phyloP scores from a whole-genome alignment of 2,329 filamentous ascomycete genomes.

The Verticillium klebahnii region DNA sequence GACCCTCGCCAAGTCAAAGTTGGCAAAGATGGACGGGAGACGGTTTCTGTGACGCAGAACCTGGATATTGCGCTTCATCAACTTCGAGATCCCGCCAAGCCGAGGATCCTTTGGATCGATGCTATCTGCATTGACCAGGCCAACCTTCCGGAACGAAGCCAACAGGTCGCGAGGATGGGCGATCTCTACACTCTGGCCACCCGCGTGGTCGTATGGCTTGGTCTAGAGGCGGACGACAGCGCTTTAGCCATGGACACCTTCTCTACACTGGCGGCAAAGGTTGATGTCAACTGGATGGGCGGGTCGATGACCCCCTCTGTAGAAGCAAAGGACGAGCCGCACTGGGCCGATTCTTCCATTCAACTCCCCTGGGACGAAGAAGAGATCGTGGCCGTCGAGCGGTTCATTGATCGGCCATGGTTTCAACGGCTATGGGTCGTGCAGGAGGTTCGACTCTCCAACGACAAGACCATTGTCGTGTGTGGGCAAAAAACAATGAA shows the following conservation, averaged over 20 bases:
- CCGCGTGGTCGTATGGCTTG: conserved; percentile 22
- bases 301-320: no score
- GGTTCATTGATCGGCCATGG: conserved; percentile 14
- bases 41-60: not conserved
- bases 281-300: no score
- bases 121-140: conserved; percentile 17
- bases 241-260: not conserved
- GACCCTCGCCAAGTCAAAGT: not conserved
- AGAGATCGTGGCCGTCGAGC: not conserved
- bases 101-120: conserved; percentile 13
- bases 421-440: conserved; percentile 17
- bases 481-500: no score
- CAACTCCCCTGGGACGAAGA: no score
- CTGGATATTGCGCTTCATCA: not conserved
- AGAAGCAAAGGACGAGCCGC: no score
- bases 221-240: conserved; percentile 2
- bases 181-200: conserved; percentile 17
- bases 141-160: conserved; percentile 9
- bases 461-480: no score
- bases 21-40: not conserved
- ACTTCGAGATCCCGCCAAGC: not conserved
- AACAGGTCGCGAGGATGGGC: conserved; percentile 11
- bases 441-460: conserved; percentile 8
- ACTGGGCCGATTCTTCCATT: no score
- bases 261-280: no score